Conservation (phyloP, 495 filamentous ascomycete species). For the Penicillium malachiteum region DNA sequence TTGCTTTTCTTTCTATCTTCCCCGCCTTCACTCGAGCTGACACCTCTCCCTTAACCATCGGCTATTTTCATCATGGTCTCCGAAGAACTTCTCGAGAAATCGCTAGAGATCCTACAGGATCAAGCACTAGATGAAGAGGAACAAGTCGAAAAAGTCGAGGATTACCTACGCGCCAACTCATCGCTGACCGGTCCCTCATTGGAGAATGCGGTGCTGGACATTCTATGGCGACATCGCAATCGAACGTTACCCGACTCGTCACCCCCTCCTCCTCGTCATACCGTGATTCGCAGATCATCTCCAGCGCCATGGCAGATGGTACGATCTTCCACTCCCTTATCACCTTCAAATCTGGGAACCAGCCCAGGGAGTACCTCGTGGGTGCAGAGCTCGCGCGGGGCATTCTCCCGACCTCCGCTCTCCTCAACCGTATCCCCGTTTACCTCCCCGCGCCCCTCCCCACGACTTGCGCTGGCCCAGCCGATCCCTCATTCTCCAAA, state of each 20-base stretch:
- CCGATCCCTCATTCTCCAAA: constrained; percentile 97
- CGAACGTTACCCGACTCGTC: constrained; percentile 69
- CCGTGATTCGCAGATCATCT: constrained; percentile 83
- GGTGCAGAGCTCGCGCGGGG: constrained; percentile 66
- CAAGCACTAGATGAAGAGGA: constrained; percentile 85
- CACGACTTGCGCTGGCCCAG: constrained; percentile 83
- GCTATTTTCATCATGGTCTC: constrained; percentile 65
- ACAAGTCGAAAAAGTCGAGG: constrained; percentile 88
- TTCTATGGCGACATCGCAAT: constrained; percentile 87
- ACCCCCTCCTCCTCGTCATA: constrained; percentile 82
- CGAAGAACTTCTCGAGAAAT: constrained; percentile 88
- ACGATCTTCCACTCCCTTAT: constrained; percentile 75
- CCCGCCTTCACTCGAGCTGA: too few relatives aligned
- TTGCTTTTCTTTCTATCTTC: too few relatives aligned
- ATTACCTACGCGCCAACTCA: constrained; percentile 77
- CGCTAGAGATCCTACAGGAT: constrained; percentile 85
- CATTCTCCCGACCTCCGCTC: constrained; percentile 61
- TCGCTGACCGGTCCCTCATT: constrained; percentile 71
- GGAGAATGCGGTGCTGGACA: constrained; percentile 88
- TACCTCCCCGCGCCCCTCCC: constrained; percentile 89
- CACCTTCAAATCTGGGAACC: constrained; percentile 69
- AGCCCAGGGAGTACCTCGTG: constrained; percentile 78
- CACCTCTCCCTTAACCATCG: constrained; percentile 8
- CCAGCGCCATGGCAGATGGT: constrained; percentile 89
- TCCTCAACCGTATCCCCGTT: constrained; percentile 73